Evolutionary conservation across 1,284 basidiomycete species (phyloP).

Genomic region (Pseudozyma sp.): DNA sequence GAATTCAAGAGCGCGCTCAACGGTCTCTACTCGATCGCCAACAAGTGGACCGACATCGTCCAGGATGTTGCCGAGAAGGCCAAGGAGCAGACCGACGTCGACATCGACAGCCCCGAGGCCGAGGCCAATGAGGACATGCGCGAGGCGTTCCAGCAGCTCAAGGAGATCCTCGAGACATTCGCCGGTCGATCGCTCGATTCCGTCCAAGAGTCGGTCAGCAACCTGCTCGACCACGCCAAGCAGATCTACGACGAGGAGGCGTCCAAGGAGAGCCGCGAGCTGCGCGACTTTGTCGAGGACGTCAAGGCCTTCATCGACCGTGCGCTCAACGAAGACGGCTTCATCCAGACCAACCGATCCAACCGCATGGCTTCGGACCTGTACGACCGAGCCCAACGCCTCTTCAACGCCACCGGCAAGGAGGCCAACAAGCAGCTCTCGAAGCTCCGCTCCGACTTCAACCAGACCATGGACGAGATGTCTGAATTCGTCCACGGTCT

Average conservation of each 20-base stretch:
- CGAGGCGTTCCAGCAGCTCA: conserved; percentile 69
- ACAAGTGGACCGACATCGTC: conserved; percentile 71
- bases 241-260: conserved; percentile 69
- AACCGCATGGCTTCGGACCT: conserved; percentile 44
- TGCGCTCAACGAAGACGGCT: conserved; percentile 50
- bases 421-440: conserved; percentile 53
- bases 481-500: conserved; percentile 46
- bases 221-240: conserved; percentile 68
- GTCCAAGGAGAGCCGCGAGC: conserved; percentile 61
- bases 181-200: conserved; percentile 60
- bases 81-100: conserved; percentile 68
- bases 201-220: conserved; percentile 68
- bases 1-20: conserved; percentile 70
- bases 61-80: conserved; percentile 69
- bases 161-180: conserved; percentile 70
- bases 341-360: conserved; percentile 47
- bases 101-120: conserved; percentile 69
- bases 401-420: conserved; percentile 49
- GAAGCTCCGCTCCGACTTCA: conserved; percentile 45
- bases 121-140: conserved; percentile 70
- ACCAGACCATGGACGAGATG: conserved; percentile 36
- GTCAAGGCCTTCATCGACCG: conserved; percentile 48
- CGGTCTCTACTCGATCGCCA: conserved; percentile 69
- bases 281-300: conserved; percentile 68
- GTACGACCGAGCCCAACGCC: conserved; percentile 48